Evolutionary conservation across 768 basidiomycete species (phyloP).

Genomic region (Lactifluus piperatus): DNA sequence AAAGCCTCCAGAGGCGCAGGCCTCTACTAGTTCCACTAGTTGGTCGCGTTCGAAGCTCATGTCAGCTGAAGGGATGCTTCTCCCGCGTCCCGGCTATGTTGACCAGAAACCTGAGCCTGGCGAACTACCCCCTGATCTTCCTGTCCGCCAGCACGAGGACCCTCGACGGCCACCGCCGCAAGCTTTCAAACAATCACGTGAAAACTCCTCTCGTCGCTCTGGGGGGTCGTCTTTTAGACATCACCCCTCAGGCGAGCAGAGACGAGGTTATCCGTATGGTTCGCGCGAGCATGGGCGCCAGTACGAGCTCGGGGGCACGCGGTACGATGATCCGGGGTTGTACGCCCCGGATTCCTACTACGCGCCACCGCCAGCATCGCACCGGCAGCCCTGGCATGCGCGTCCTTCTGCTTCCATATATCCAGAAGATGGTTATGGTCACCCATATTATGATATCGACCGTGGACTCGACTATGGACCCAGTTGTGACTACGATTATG

Average conservation of each 20-base stretch:
- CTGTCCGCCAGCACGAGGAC: background rate
- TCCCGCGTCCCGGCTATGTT: slow-evolving; percentile 21
- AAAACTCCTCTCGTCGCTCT: background rate
- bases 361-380: slow-evolving; percentile 8
- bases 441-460: background rate
- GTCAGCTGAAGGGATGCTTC: background rate
- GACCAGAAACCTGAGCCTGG: slow-evolving; percentile 8
- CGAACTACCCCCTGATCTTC: slow-evolving; percentile 3
- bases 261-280: background rate
- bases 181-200: background rate
- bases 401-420: background rate
- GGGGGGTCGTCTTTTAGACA: background rate
- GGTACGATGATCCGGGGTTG: slow-evolving; percentile 3
- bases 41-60: background rate
- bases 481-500: slow-evolving; percentile 2
- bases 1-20: background rate
- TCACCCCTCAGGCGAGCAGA: background rate
- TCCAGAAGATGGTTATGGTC: background rate
- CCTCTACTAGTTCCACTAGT: background rate
- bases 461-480: background rate
- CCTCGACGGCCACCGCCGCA: background rate
- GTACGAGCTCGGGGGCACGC: slow-evolving; percentile 12
- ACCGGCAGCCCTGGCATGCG: slow-evolving; percentile 9
- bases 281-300: slow-evolving; percentile 6
- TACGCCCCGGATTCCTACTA: slow-evolving; percentile 11